Evolutionary conservation across 441 rosid species (phyloP), one percentile per base, ranked within the genome.

Genomic region (Pelargonium fulgidum): DNA sequence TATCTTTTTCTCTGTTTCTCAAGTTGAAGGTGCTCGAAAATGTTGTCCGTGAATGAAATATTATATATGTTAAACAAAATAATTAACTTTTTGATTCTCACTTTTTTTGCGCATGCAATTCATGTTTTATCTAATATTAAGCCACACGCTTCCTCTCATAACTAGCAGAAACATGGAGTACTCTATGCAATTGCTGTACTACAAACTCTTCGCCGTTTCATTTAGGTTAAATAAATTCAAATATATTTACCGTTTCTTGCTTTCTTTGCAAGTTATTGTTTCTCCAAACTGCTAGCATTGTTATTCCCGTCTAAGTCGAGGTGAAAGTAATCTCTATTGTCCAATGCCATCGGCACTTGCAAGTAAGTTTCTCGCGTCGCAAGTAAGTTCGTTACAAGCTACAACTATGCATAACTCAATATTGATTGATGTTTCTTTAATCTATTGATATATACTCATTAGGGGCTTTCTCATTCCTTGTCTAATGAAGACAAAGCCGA

Each of bases 121-220:
- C 70, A 82, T 86, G 90, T 72, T 87, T 77, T 91, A 91, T 74
- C 79, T 93, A 74, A 75, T 91, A 75, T 75, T 89, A 45, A 74
- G 98, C 69, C 93, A 91, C 62, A 69, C 94, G 6, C 94, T 93
- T 13, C 97, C 97, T 0, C 65, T 83, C 74, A 42, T 93, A 41
- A 83, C 86, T 48, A 70, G 69, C 13, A 82, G 82, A 70, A 70
- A 76, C 58, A 58, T 73, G 59, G 85, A 79, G 14, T 73, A 75
- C 75, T 79, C 93, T 14, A 75, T 88, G 71, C 85, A 87, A 42
- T 66, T 88, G 67, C 76, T 89, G 97, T 93, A 74, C 71, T 80
- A 44, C 16, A 0, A 50, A 29, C 7, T 14, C 19, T 17, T 1
- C 9, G 8, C n/a, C 66, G 70, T 42, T 68, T 26, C 39, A 24